Percentiles rank a stretch among this genome's conserved stretches.
phyloP scores from a whole-genome alignment of 495 filamentous ascomycete species.

The Neurospora sp. region DNA sequence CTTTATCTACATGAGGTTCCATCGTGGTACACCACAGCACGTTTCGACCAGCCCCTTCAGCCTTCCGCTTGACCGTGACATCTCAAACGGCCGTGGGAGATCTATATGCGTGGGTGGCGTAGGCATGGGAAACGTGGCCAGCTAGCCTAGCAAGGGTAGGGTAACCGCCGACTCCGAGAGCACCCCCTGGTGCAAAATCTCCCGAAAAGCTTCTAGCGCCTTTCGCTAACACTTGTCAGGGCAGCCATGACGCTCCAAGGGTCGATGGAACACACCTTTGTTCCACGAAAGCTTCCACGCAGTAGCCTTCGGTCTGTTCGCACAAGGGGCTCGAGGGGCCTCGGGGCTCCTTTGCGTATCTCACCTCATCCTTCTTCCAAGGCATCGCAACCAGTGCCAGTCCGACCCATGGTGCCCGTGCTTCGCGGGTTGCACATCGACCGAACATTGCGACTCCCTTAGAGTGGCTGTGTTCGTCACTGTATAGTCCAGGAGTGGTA shows the following conservation, averaged over 20 bases:
- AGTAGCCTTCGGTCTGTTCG: background rate
- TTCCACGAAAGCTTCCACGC: background rate
- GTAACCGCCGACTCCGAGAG: background rate
- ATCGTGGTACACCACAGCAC: background rate
- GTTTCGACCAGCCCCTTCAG: background rate
- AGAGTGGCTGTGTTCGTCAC: background rate
- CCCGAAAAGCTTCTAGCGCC: constrained; percentile 12
- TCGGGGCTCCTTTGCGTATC: background rate
- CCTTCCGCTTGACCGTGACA: background rate
- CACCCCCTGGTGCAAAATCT: constrained; percentile 5
- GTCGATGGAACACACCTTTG: background rate
- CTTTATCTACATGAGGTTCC: background rate
- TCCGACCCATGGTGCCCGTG: background rate
- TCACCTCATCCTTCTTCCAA: background rate
- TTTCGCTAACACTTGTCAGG: constrained; percentile 1
- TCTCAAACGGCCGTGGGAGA: background rate
- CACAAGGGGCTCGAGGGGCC: background rate
- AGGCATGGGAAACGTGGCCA: background rate
- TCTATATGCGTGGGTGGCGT: background rate
- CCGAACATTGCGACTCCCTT: background rate
- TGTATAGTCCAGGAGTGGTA: background rate
- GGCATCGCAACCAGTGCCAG: background rate
- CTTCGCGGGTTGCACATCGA: background rate
- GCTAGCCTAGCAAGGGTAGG: background rate
- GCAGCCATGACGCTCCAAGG: background rate